These are phyloP conservation scores for Monilinia fructigena DNA, from an alignment of 2,329 filamentous ascomycete species.

Conservation along the genomic window DNA sequence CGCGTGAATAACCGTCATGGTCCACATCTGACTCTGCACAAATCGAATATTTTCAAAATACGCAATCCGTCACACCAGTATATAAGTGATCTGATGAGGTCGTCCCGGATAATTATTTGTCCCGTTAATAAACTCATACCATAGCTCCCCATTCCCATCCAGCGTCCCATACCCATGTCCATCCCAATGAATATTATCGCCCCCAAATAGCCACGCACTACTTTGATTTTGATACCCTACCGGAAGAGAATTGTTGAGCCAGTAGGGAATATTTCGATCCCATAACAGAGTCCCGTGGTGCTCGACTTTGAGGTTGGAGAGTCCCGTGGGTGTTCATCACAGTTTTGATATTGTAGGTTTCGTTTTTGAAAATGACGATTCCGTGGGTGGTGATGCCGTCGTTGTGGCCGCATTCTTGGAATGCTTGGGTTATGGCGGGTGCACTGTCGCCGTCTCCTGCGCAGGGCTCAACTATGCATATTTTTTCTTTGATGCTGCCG, in stretches of 20 bases:
- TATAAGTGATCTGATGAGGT: slow-evolving; percentile 54
- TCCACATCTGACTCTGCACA: slow-evolving; percentile 61
- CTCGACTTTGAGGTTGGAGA: slow-evolving; percentile 47
- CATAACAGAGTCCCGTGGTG: slow-evolving; percentile 53
- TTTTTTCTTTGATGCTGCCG: slow-evolving; percentile 3
- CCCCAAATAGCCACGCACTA: slow-evolving; percentile 55
- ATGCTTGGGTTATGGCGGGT: slow-evolving; percentile 45
- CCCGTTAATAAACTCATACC: slow-evolving; percentile 53
- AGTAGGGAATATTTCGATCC: slow-evolving; percentile 14
- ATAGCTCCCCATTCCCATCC: slow-evolving; percentile 59
- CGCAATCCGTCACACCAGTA: slow-evolving; percentile 47
- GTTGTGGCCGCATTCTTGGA: slow-evolving; percentile 42
- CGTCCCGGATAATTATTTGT: slow-evolving; percentile 49
- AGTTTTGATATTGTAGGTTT: slow-evolving; percentile 46
- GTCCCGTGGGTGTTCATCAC: slow-evolving; percentile 47
- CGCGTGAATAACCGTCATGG: slow-evolving; percentile 46
- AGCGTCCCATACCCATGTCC: slow-evolving; percentile 54
- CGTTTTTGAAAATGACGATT: slow-evolving; percentile 45
- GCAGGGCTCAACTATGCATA: slow-evolving; percentile 27
- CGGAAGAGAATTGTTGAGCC: slow-evolving; percentile 44
- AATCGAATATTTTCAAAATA: slow-evolving; percentile 50
- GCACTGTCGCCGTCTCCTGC: slow-evolving; percentile 36
- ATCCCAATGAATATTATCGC: slow-evolving; percentile 49
- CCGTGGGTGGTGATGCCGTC: slow-evolving; percentile 35
- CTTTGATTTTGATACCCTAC: slow-evolving; percentile 57